phyloP scores from a whole-genome alignment of 1,139 yeast species.

The Hemisphaericaspora xylanilytica region DNA sequence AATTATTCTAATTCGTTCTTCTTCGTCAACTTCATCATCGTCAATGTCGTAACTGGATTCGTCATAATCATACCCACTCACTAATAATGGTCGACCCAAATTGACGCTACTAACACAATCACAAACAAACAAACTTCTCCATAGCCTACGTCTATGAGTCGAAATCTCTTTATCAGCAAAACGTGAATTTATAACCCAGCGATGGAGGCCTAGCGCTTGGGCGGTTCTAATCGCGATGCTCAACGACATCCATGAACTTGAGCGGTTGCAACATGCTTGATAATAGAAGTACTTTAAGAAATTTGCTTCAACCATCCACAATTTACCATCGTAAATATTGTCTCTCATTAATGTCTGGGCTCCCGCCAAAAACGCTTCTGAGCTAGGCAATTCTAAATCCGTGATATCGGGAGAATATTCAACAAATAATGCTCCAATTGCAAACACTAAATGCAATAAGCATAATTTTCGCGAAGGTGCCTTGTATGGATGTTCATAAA shows the following conservation, averaged over 20 bases:
- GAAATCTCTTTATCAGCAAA: conserved; percentile 32
- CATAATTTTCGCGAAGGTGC: conserved; percentile 10
- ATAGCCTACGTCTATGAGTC: conserved; percentile 31
- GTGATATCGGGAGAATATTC: conserved; percentile 17
- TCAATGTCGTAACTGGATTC: conserved; percentile 17
- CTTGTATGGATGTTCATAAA: conserved; percentile 23
- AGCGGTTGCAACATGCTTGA: conserved; percentile 35
- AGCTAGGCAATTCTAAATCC: conserved; percentile 18
- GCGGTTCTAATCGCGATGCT: conserved; percentile 54
- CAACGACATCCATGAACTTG: conserved; percentile 36
- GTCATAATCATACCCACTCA: conserved; percentile 41
- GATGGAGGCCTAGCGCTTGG: conserved; percentile 62
- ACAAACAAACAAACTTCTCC: conserved; percentile 40
- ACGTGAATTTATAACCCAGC: conserved; percentile 46
- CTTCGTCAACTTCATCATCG: conserved; percentile 6
- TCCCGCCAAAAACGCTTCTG: conserved; percentile 26
- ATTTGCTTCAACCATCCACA: conserved; percentile 43
- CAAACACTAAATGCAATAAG: conserved; percentile 35
- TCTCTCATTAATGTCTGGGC: conserved; percentile 28
- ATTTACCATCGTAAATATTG: conserved; percentile 34
- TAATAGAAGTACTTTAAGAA: conserved; percentile 35
- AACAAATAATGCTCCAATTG: conserved; percentile 36
- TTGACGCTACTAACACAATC: conserved; percentile 39
- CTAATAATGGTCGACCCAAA: conserved; percentile 41
- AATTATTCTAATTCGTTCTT: conserved; percentile 10